Evolutionary conservation across 208 protist genomes (phyloP).

Genomic region (Wallacemonas sp.): DNA sequence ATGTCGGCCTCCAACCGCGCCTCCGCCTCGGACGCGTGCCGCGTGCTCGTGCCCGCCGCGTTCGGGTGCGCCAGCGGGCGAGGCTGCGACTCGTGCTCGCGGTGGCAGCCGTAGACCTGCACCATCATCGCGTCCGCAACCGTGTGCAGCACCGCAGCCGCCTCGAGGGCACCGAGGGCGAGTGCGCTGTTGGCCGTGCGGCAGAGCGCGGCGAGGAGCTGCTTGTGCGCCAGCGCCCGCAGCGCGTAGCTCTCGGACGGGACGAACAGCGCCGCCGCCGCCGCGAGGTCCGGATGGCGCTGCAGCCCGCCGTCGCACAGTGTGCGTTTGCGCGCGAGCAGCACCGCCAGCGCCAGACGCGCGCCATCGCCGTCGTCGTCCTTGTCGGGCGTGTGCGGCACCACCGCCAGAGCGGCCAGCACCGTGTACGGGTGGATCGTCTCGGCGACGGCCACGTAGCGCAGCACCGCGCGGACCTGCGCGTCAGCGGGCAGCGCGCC

Average conservation of each 20-base stretch:
- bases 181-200: constrained; percentile 45
- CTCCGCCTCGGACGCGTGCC: neutral
- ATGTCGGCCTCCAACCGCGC: constrained; percentile 35
- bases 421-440: constrained; percentile 74
- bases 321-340: constrained; percentile 48
- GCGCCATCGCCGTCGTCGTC: constrained; percentile 68
- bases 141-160: constrained; percentile 50
- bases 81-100: constrained; percentile 4
- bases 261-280: constrained; percentile 28
- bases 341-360: constrained; percentile 38
- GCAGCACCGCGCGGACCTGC: constrained; percentile 25
- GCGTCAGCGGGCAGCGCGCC: neutral
- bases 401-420: constrained; percentile 35
- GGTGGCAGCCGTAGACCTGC: constrained; percentile 35
- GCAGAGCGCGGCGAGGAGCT: constrained; percentile 45
- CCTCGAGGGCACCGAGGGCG: constrained; percentile 54
- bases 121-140: constrained; percentile 51
- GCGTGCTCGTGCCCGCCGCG: neutral
- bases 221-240: constrained; percentile 33
- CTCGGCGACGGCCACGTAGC: constrained; percentile 59
- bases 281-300: constrained; percentile 27
- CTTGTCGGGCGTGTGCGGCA: constrained; percentile 37
- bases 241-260: neutral
- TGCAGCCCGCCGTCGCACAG: constrained; percentile 46
- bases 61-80: neutral